Percentiles rank a stretch among this genome's conserved stretches.
Evolutionary conservation across 345 rosid genomes (phyloP).

Genomic region (Camelina hispida): DNA sequence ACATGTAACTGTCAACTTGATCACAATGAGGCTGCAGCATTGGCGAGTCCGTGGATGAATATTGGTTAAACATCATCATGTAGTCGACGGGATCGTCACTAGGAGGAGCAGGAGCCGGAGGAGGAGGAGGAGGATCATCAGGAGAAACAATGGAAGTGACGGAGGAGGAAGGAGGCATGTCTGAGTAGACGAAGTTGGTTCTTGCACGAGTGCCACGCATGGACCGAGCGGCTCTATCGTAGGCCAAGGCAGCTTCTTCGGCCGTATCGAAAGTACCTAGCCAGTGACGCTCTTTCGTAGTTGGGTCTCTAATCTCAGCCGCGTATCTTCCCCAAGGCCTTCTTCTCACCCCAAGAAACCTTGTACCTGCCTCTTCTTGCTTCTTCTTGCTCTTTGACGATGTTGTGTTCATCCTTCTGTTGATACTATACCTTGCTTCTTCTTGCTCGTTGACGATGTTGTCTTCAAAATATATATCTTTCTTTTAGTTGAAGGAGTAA

Average conservation of each 20-base stretch:
- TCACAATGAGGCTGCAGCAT: constrained; percentile 36
- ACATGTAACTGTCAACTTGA: constrained; percentile 41
- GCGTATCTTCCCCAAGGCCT: constrained; percentile 92
- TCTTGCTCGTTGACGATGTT: constrained; percentile 58
- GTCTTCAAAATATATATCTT: constrained; percentile 33
- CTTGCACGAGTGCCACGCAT: constrained; percentile 80
- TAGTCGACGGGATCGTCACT: constrained; percentile 37
- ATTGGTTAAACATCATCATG: constrained; percentile 44
- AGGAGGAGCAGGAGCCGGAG: constrained; percentile 26
- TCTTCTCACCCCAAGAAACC: constrained; percentile 80
- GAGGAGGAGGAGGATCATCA: constrained; percentile 50
- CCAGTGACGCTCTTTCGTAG: constrained; percentile 88
- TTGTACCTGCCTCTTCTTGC: constrained; percentile 43
- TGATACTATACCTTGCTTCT: constrained; percentile 43
- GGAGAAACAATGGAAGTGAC: constrained; percentile 83
- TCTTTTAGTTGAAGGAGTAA: constrained; percentile 12
- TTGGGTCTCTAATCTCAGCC: constrained; percentile 84
- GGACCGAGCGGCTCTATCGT: constrained; percentile 79
- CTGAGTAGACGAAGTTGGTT: constrained; percentile 84
- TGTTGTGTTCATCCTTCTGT: constrained; percentile 53
- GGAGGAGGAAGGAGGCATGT: constrained; percentile 75
- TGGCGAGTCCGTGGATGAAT: constrained; percentile 33
- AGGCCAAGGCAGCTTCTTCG: constrained; percentile 85
- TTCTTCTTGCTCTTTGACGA: constrained; percentile 63
- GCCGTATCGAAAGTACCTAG: constrained; percentile 87